A percentile compares a stretch with the other conserved stretches of the same genome.
Conservation (phyloP, 2,329 filamentous ascomycete genomes). For the Colletotrichum orbiculare region DNA sequence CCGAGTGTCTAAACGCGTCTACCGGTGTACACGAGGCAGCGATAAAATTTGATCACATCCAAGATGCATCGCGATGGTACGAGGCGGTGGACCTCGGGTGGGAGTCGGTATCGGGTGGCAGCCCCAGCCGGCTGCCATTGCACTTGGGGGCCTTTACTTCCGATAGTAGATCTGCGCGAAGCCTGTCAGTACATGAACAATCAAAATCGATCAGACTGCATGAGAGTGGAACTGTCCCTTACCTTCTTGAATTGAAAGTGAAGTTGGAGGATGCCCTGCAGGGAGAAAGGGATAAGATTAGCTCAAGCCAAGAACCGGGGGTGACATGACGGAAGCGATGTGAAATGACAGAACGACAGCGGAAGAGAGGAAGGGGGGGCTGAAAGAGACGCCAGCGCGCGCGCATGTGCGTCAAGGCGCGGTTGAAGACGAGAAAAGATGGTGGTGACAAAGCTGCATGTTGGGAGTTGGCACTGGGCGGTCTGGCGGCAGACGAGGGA, state of each 20-base stretch:
- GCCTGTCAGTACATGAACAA: conserved; percentile 37
- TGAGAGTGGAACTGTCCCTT: conserved; percentile 41
- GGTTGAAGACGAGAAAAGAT: conserved; percentile 10
- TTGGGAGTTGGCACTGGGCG: conserved; percentile 16
- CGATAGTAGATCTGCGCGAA: conserved; percentile 64
- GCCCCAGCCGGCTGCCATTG: neutral
- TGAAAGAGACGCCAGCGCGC: conserved; percentile 10
- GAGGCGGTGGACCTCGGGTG: neutral
- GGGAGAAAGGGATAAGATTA: conserved; percentile 40
- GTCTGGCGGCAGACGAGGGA: neutral
- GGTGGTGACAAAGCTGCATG: neutral
- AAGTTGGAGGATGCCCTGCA: conserved; percentile 89
- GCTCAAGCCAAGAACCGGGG: conserved; percentile 39
- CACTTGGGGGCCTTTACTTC: conserved; percentile 52
- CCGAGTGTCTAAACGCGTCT: conserved; percentile 6
- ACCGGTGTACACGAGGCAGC: neutral
- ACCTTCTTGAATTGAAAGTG: conserved; percentile 99
- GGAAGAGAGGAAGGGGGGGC: neutral
- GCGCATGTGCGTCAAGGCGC: conserved; percentile 26
- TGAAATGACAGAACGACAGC: conserved; percentile 13
- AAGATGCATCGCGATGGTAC: conserved; percentile 17
- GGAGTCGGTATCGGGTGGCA: too few relatives aligned
- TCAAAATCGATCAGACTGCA: neutral
- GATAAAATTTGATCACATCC: conserved; percentile 22
- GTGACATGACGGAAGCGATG: conserved; percentile 32